Percentiles rank a stretch among this genome's conserved stretches.
Evolutionary conservation across 2,329 filamentous ascomycete species (phyloP).

Genomic region (Catunica adiposa): DNA sequence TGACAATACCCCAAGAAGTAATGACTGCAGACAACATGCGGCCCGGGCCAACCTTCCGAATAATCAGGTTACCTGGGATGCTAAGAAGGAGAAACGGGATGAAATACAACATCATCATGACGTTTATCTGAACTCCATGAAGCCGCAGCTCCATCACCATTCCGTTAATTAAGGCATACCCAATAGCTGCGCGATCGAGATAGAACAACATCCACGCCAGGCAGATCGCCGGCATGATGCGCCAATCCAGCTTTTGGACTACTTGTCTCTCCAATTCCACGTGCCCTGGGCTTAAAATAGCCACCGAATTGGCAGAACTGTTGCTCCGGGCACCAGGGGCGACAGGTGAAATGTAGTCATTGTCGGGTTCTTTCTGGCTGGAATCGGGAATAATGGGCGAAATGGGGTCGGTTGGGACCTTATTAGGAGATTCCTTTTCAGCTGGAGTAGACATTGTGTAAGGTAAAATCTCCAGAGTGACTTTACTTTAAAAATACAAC

Average conservation of each 20-base stretch:
- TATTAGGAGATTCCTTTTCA: neutral
- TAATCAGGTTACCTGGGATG: conserved; percentile 17
- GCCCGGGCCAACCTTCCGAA: conserved; percentile 17
- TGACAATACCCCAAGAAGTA: conserved; percentile 17
- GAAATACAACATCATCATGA: conserved; percentile 17
- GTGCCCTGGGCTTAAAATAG: neutral
- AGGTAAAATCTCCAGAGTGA: neutral
- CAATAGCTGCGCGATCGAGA: conserved; percentile 21
- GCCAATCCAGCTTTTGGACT: conserved; percentile 13
- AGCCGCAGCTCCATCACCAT: conserved; percentile 42
- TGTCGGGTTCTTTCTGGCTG: conserved; percentile 7
- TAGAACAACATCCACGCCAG: conserved; percentile 15
- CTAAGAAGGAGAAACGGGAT: conserved; percentile 17
- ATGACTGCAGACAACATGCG: conserved; percentile 16
- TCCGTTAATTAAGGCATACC: conserved; percentile 29
- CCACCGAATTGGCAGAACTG: neutral
- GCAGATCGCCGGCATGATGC: conserved; percentile 14
- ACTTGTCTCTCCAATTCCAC: neutral
- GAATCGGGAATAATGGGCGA: conserved; percentile 6
- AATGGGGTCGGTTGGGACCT: neutral
- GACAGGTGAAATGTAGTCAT: conserved; percentile 3
- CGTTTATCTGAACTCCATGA: conserved; percentile 41
- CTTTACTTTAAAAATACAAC: too few relatives aligned
- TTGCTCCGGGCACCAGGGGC: neutral
- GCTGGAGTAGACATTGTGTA: neutral